Evolutionary conservation across 164 flowering plant genomes (phyloP).

Genomic region (Houttuynia cordata): DNA sequence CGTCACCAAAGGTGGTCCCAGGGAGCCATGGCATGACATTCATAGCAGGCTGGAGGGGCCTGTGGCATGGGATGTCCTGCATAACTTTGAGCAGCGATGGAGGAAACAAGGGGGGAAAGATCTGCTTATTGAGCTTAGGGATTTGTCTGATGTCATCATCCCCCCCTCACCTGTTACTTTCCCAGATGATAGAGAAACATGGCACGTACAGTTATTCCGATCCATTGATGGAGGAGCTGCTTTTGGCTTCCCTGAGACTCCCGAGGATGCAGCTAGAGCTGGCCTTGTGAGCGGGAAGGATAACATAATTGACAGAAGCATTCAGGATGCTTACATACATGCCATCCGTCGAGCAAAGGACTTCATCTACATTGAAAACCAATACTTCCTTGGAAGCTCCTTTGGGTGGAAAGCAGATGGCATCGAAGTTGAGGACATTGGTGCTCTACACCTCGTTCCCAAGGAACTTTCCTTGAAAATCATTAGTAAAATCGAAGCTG

Average conservation of each 20-base stretch:
- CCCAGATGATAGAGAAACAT: slow-evolving; percentile 49
- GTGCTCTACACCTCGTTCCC: slow-evolving; percentile 48
- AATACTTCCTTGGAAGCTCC: slow-evolving; percentile 73
- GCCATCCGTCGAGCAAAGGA: slow-evolving; percentile 69
- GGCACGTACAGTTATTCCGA: slow-evolving; percentile 69
- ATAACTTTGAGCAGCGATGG: slow-evolving; percentile 79
- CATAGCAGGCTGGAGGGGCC: slow-evolving; percentile 64
- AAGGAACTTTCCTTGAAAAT: slow-evolving; percentile 60
- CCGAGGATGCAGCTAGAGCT: slow-evolving; percentile 45
- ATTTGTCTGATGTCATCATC: slow-evolving; percentile 30
- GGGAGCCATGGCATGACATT: slow-evolving; percentile 90
- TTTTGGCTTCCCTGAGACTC: slow-evolving; percentile 53
- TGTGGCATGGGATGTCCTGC: slow-evolving; percentile 70
- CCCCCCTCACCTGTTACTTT: slow-evolving; percentile 45
- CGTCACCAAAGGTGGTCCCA: slow-evolving; percentile 59
- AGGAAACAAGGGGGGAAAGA: slow-evolving; percentile 53
- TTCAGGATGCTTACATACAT: slow-evolving; percentile 69
- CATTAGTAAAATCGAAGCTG: slow-evolving; percentile 56
- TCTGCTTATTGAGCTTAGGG: slow-evolving; percentile 29
- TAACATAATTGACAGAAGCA: slow-evolving; percentile 53
- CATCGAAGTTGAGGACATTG: slow-evolving; percentile 32
- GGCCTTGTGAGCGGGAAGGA: slow-evolving; percentile 67
- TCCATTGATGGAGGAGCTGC: slow-evolving; percentile 82
- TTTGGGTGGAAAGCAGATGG: slow-evolving; percentile 37
- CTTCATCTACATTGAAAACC: slow-evolving; percentile 66